Evolutionary conservation across 2,329 filamentous ascomycete genomes (phyloP).

Genomic region (Alternaria sp.): DNA sequence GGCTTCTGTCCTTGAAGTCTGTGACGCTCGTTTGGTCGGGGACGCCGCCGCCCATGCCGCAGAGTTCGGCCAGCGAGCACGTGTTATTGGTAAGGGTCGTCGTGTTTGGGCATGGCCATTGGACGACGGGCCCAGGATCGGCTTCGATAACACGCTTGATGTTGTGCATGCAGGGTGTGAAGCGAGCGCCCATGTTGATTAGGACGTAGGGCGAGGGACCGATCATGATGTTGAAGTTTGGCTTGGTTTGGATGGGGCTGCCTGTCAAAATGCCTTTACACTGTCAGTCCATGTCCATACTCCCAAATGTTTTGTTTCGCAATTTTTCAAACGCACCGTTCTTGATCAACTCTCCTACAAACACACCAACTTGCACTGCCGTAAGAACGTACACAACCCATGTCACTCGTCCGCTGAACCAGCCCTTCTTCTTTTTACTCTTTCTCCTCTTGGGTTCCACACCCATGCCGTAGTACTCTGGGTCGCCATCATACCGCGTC

Average conservation of each 20-base stretch:
- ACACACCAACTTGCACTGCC: constrained; percentile 79
- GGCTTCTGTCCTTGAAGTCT: constrained; percentile 62
- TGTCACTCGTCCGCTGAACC: constrained; percentile 68
- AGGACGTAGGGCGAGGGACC: constrained; percentile 88
- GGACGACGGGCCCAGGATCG: constrained; percentile 51
- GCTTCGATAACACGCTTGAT: constrained; percentile 68
- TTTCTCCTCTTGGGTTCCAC: constrained; percentile 23
- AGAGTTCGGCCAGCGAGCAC: constrained; percentile 81
- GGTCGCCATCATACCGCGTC: constrained; percentile 51
- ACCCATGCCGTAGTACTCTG: constrained; percentile 48
- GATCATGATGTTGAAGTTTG: constrained; percentile 95
- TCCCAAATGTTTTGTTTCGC: neutral
- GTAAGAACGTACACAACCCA: constrained; percentile 87
- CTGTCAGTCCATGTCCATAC: constrained; percentile 17
- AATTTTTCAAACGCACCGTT: constrained; percentile 67
- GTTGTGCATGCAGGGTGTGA: constrained; percentile 93
- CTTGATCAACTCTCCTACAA: constrained; percentile 85
- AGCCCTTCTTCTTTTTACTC: constrained; percentile 58
- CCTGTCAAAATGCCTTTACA: constrained; percentile 74
- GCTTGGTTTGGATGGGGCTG: constrained; percentile 78
- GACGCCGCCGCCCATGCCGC: constrained; percentile 79
- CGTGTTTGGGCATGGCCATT: constrained; percentile 81
- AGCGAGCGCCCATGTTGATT: constrained; percentile 97
- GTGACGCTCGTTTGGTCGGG: constrained; percentile 67
- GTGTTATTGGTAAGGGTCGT: constrained; percentile 66